A percentile compares a stretch with the other conserved stretches of the same genome.
These are phyloP conservation scores for Hortiboletus campestris DNA, from an alignment of 768 basidiomycete species.

Conservation along the genomic window DNA sequence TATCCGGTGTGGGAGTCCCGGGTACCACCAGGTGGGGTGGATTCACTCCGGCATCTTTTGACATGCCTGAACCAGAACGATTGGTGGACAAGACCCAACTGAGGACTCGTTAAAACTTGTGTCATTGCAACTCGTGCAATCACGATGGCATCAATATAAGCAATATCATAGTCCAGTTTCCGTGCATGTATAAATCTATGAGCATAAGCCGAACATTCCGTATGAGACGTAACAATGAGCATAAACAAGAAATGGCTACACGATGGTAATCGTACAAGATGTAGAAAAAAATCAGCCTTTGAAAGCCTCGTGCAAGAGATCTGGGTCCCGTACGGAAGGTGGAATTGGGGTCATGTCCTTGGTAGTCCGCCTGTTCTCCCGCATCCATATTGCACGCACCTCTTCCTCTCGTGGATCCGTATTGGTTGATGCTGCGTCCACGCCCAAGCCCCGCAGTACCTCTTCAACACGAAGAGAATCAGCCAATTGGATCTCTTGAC, in stretches of 20 bases:
- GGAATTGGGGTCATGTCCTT: conserved; percentile 34
- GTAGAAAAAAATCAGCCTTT: conserved; percentile 27
- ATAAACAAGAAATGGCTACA: conserved; percentile 13
- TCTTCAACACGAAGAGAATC: conserved; percentile 68
- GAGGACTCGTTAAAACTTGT: not conserved
- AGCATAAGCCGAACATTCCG: conserved; percentile 18
- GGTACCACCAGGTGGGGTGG: conserved; percentile 48
- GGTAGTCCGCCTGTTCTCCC: conserved; percentile 37
- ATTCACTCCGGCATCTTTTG: conserved; percentile 54
- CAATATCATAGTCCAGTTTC: conserved; percentile 1
- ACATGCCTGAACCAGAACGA: conserved; percentile 51
- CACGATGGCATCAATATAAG: conserved; percentile 7
- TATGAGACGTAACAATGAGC: conserved; percentile 5
- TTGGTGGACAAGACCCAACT: conserved; percentile 48
- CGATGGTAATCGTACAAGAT: conserved; percentile 1
- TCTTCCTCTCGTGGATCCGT: conserved; percentile 45
- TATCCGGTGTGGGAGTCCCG: conserved; percentile 30
- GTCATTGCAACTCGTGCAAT: conserved; percentile 9
- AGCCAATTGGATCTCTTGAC: conserved; percentile 51
- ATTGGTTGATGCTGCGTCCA: conserved; percentile 13
- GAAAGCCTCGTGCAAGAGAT: conserved; percentile 34
- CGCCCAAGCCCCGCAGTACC: conserved; percentile 65
- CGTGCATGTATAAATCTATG: conserved; percentile 23
- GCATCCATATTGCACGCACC: conserved; percentile 40
- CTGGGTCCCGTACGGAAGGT: conserved; percentile 2